Evolutionary conservation across 805 yeast genomes (phyloP).

Genomic region (Candida sphagnicola): DNA sequence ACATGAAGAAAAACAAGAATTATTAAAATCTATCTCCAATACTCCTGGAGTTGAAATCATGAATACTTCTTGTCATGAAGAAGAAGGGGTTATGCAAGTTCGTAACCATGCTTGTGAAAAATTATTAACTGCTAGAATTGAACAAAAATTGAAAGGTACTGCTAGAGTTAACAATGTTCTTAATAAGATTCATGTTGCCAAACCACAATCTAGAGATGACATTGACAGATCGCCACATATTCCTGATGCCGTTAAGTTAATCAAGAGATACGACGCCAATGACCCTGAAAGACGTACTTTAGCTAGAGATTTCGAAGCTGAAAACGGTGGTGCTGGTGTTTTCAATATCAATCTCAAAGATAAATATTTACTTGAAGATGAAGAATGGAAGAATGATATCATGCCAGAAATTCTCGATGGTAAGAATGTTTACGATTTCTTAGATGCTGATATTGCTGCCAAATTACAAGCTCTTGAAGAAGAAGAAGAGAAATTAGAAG

Average conservation of each 20-base stretch:
- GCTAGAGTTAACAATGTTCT: constrained; percentile 84
- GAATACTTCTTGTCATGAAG: constrained; percentile 90
- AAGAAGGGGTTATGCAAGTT: constrained; percentile 92
- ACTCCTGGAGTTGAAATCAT: constrained; percentile 85
- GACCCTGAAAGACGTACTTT: constrained; percentile 81
- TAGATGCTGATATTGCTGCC: constrained; percentile 92
- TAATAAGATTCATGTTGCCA: constrained; percentile 93
- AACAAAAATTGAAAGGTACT: constrained; percentile 91
- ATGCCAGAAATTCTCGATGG: constrained; percentile 98
- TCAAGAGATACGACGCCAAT: constrained; percentile 66
- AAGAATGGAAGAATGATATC: constrained; percentile 94
- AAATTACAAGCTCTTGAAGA: constrained; percentile 94
- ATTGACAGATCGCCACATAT: constrained; percentile 72
- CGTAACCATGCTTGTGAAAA: constrained; percentile 98
- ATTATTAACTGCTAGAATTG: constrained; percentile 90
- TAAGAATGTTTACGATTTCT: constrained; percentile 93
- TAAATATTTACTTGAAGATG: constrained; percentile 87
- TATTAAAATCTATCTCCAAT: constrained; percentile 60
- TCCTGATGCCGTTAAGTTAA: constrained; percentile 66
- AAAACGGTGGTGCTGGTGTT: constrained; percentile 99
- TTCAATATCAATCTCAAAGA: constrained; percentile 91
- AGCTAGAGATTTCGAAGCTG: constrained; percentile 87
- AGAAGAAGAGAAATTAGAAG: constrained; percentile 91
- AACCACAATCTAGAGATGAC: constrained; percentile 87
- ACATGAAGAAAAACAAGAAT: constrained; percentile 65